Evolutionary conservation across 306 rosid species (phyloP), one percentile per base, ranked within the genome.

Genomic region (Castanospermum australe): DNA sequence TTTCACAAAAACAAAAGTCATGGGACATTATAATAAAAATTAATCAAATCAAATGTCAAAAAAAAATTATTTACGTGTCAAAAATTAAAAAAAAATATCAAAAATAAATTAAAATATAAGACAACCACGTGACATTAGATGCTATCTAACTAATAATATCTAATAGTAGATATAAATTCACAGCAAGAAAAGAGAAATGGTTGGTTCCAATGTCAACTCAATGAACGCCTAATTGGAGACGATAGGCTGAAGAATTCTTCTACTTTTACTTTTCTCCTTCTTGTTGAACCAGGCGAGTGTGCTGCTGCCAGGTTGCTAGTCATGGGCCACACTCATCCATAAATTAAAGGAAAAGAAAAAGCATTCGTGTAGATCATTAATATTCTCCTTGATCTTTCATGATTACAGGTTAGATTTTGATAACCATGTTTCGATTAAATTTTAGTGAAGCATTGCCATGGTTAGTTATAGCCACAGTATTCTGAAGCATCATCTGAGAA

Each of bases 321-420:
- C 50, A 50, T 73, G 73, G 79, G 13, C 70, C 79, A 50, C 60
- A 67, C 35, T 36, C 73, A 30, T 71, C 64, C 36, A 71, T 25
- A 71, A 63, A 64, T 24, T 4, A 76, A 82, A 61, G 76, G 48
- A 59, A 79, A 83, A 74, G 84, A 25, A 35, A 69, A 52, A 55
- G 79, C 68, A 55, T 48, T 62, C 41, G 38, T 38, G 25, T 17
- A 59, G 24, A 60, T 59, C 50, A 52, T 35, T 50, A 8, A 62
- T 55, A 61, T 77, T 74, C 36, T 30, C 48, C 8, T 55, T 13
- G 76, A 45, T 79, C 73, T 62, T 61, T 69, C 71, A 79, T 66
- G 73, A 82, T 75, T 86, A 75, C 69, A 82, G 77, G 24, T 17
- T 20, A 35, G 65, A 24, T 70, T 36, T 77, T 73, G 73, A 44